These are phyloP conservation scores for Euphorbia peplus DNA, from an alignment of 345 rosid genomes.

Conservation along the genomic window DNA sequence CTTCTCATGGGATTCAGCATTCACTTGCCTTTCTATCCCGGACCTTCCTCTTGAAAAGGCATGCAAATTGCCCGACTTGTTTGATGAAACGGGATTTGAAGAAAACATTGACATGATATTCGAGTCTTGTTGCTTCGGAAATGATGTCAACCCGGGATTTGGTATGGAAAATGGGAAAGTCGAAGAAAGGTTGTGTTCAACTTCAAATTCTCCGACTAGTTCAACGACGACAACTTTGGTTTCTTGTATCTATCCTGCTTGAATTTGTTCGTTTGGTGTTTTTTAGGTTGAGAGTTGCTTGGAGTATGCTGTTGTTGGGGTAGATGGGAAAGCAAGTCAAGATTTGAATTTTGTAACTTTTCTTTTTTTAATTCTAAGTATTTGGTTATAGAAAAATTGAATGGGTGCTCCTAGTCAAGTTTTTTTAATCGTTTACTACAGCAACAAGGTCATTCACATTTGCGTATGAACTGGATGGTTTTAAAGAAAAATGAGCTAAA, in stretches of 20 bases:
- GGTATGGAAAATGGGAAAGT: conserved; percentile 19
- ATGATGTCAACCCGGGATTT: conserved; percentile 5
- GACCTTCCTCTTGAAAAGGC: conserved; percentile 37
- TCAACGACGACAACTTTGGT: conserved; percentile 35
- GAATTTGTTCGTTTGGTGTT: conserved; percentile 12
- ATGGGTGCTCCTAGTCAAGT: neutral
- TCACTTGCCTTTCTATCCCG: conserved; percentile 31
- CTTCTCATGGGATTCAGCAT: conserved; percentile 55
- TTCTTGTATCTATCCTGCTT: conserved; percentile 53
- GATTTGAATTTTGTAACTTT: neutral
- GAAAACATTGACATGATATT: conserved; percentile 78
- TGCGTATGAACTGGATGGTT: no score
- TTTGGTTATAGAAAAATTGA: neutral
- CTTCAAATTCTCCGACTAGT: conserved; percentile 36
- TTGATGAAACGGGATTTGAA: conserved; percentile 57
- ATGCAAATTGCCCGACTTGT: conserved; percentile 44
- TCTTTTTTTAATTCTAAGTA: neutral
- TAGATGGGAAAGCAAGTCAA: neutral
- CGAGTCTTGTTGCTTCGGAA: conserved; percentile 26
- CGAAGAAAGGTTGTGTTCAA: conserved; percentile 35
- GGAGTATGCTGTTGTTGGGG: neutral
- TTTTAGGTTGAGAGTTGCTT: neutral
- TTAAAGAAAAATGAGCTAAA: no score
- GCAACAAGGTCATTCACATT: no score
- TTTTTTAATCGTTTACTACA: no score